phyloP scores from a whole-genome alignment of 1,139 yeast species.

The Sugiyamaella sp. region DNA sequence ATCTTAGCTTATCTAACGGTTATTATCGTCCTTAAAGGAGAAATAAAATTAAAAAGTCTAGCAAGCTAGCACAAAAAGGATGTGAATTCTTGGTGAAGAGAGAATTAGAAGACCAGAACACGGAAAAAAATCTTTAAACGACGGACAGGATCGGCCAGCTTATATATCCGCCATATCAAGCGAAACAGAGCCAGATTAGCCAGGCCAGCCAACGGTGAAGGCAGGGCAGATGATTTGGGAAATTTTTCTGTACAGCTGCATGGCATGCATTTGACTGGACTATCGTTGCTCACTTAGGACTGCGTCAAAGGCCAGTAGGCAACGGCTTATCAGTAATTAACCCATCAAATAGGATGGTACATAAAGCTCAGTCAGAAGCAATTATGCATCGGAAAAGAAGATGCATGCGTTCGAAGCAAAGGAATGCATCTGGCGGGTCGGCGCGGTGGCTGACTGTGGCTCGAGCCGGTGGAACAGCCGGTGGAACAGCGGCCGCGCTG shows the following conservation, averaged over 20 bases:
- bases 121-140: neutral
- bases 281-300: conserved; percentile 1
- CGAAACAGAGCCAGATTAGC: no score
- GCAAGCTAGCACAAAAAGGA: neutral
- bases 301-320: neutral
- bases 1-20: no score
- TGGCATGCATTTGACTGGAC: neutral
- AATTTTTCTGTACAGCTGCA: neutral
- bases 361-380: neutral
- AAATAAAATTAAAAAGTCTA: neutral
- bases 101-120: neutral
- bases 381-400: conserved; percentile 7
- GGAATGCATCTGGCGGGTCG: conserved; percentile 1
- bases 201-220: neutral
- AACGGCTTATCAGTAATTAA: conserved; percentile 8
- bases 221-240: no score
- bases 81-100: conserved; percentile 1
- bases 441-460: no score
- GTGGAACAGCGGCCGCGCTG: no score
- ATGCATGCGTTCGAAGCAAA: conserved; percentile 1
- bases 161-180: conserved; percentile 3
- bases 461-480: no score
- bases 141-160: neutral
- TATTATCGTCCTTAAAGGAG: no score
- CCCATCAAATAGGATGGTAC: conserved; percentile 7